Percentiles rank a stretch among this genome's conserved stretches.
Evolutionary conservation across 345 rosid genomes (phyloP).

Genomic region (Eucalyptus albens): DNA sequence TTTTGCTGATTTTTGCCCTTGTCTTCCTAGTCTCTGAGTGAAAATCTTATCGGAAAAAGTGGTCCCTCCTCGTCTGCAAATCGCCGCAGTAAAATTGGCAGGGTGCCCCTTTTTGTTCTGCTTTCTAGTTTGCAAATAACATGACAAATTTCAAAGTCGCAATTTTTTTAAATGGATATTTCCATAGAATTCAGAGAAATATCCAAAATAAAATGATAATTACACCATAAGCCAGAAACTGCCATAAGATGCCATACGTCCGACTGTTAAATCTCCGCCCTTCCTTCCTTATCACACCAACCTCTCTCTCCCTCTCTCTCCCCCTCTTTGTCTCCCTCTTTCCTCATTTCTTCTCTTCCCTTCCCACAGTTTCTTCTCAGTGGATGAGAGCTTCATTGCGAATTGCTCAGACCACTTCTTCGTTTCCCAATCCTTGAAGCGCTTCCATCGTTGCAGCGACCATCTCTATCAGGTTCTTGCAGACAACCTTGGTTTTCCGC

Average conservation of each 20-base stretch:
- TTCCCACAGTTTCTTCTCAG: neutral
- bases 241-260: conserved; percentile 46
- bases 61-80: neutral
- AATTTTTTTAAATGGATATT: neutral
- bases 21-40: neutral
- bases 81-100: neutral
- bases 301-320: neutral
- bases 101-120: neutral
- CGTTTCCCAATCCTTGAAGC: neutral
- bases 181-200: neutral
- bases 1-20: neutral
- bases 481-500: neutral
- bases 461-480: neutral
- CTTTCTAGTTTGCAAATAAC: neutral
- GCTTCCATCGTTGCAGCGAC: neutral
- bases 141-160: neutral
- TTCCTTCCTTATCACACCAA: conserved; percentile 91
- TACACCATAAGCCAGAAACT: conserved; percentile 14
- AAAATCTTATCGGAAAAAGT: neutral
- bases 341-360: conserved; percentile 1
- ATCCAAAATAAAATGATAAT: neutral
- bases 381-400: neutral
- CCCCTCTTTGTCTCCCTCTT: neutral
- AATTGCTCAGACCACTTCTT: neutral
- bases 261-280: conserved; percentile 93